phyloP scores from a whole-genome alignment of 2,329 filamentous ascomycete species.

The Apiospora malaysiana region DNA sequence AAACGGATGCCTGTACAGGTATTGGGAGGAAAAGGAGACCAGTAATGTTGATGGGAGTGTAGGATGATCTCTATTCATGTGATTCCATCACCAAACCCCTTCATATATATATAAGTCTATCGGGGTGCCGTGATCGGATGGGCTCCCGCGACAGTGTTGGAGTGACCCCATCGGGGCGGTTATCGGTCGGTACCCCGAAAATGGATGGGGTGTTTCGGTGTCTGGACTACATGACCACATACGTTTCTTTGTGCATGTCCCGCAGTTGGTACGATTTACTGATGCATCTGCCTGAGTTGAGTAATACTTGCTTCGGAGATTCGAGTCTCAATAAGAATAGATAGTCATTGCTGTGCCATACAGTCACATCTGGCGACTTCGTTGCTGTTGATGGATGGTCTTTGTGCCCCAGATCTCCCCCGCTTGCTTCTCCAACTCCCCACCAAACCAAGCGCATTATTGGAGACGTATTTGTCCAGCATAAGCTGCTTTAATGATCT shows the following conservation, averaged over 20 bases:
- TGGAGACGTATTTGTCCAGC: not conserved
- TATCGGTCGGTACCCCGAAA: conserved; percentile 11
- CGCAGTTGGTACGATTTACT: not conserved
- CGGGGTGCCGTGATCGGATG: conserved; percentile 1
- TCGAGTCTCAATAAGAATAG: too few species aligned
- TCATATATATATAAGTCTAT: not conserved
- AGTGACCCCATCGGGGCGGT: conserved; percentile 12
- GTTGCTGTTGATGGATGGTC: not conserved
- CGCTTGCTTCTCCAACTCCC: not conserved
- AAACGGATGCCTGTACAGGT: not conserved
- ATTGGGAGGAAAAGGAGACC: not conserved
- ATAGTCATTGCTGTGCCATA: too few species aligned
- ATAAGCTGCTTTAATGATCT: not conserved
- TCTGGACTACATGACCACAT: too few species aligned
- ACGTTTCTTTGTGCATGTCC: too few species aligned
- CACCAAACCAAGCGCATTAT: not conserved
- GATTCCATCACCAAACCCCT: not conserved
- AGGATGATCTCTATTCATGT: not conserved
- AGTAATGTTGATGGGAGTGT: too few species aligned
- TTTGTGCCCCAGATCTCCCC: not conserved
- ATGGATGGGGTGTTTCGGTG: not conserved
- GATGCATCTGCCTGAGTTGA: not conserved
- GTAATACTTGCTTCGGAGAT: not conserved
- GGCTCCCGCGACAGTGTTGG: conserved; percentile 4
- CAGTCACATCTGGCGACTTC: too few species aligned